Conservation (phyloP, 805 yeast genomes). For the Myxozyma udenii region DNA sequence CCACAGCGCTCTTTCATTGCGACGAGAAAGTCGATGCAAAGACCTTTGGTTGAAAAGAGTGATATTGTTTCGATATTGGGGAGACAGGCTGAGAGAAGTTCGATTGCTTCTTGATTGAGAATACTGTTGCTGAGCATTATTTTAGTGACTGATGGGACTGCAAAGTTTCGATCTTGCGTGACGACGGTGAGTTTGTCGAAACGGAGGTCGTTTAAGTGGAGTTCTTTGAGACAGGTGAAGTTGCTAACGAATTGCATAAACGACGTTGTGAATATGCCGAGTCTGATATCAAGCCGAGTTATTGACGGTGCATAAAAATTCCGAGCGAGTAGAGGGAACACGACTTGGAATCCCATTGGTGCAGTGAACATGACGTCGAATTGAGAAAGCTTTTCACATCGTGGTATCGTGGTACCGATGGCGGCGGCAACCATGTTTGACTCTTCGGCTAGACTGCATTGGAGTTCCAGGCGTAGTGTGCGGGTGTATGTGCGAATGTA, state of each 20-base stretch:
- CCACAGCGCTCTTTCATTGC: constrained; percentile 5
- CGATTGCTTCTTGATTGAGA: constrained; percentile 4
- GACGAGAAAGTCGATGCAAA: constrained; percentile 7
- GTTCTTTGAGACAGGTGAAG: constrained; percentile 8
- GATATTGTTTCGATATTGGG: constrained; percentile 10
- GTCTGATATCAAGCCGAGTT: constrained; percentile 6
- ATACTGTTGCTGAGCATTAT: constrained; percentile 11
- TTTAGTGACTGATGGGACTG: constrained; percentile 3
- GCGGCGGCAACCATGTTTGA: constrained; percentile 28
- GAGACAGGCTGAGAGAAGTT: constrained; percentile 7
- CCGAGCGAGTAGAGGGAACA: constrained; percentile 15
- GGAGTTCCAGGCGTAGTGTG: constrained; percentile 10
- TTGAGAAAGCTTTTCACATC: constrained; percentile 7
- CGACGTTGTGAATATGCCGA: constrained; percentile 16
- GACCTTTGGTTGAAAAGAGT: constrained; percentile 5
- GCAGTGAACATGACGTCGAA: constrained; percentile 14
- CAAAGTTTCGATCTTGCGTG: constrained; percentile 4
- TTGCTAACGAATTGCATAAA: constrained; percentile 18
- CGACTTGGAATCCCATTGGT: constrained; percentile 27
- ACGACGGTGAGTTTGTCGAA: constrained; percentile 8
- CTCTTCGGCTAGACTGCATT: constrained; percentile 27
- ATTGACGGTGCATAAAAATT: constrained; percentile 16
- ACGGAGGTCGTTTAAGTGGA: constrained; percentile 11
- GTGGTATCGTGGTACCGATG: constrained; percentile 10
- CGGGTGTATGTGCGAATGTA: constrained; percentile 1